Evolutionary conservation across 2,329 filamentous ascomycete genomes (phyloP), one percentile per base, ranked within the genome.

Genomic region (Aspergillus sp.): DNA sequence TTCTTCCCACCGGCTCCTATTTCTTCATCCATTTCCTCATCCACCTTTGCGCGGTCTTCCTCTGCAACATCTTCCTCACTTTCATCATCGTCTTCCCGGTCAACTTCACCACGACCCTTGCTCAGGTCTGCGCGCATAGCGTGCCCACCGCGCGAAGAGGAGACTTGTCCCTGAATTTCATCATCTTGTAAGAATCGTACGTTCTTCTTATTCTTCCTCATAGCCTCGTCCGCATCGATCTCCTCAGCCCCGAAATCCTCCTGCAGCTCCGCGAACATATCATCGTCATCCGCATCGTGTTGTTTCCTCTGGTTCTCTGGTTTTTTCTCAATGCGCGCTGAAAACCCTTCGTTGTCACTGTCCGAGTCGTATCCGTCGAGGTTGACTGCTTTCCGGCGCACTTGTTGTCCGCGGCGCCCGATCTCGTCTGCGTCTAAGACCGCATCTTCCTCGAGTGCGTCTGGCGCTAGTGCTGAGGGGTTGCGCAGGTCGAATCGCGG

Each of bases 281-380:
- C 89, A 22, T 70, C 68, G n/a, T 70, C 71, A 9, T 72, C 67
- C 3, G 66, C 68, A 45, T 72, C 69, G 15, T 72, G 44, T 43
- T 64, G 56, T 23, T 55, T 57, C 38, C 58, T 56, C 17, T 55
- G 60, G 15, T 54, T 53, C 54, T 77, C 72, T 3, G 71, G 70
- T 53, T 80, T 79, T 48, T 78, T 78, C 49, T 84, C 82, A 5
- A 86, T 85, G 45, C 87, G 81, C 27, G 79, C 80, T 57, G 93
- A 81, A 66, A 95, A 94, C 41, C 87, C 90, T 63, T 97, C 93
- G 55, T 94, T 91, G 45, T 91, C 95, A 49, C 79, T 83, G 69
- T 98, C 93, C 7, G 86, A 93, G 58, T 97, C 91, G 71, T 97
- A 98, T 44, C 93, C 93, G 62, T 97, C 93, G 37, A 98, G 83